Evolutionary conservation across 768 basidiomycete genomes (phyloP).

Genomic region (Aureoboletus auriporus): DNA sequence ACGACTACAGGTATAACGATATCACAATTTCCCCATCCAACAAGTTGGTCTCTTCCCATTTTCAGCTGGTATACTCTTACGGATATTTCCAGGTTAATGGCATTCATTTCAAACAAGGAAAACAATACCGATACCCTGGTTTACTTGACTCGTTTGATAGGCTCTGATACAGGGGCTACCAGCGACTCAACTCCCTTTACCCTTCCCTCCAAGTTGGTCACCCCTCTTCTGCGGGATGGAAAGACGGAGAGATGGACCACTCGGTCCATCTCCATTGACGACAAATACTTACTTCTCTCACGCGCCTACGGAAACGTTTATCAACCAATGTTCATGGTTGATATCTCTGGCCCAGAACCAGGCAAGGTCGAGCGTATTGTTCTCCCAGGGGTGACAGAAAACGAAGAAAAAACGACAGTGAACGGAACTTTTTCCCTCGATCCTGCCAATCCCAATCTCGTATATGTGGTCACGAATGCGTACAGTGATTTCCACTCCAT

Average conservation of each 20-base stretch:
- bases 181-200: constrained; percentile 26
- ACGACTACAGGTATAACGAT: constrained; percentile 30
- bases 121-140: constrained; percentile 36
- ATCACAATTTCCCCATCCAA: constrained; percentile 33
- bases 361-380: constrained; percentile 26
- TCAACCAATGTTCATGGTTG: constrained; percentile 30
- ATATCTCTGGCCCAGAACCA: constrained; percentile 27
- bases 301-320: constrained; percentile 27
- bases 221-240: constrained; percentile 28
- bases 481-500: constrained; percentile 38
- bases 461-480: constrained; percentile 34
- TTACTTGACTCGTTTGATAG: constrained; percentile 30
- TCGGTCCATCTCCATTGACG: constrained; percentile 35
- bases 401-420: constrained; percentile 22
- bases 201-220: constrained; percentile 33
- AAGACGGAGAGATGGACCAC: constrained; percentile 32
- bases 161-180: constrained; percentile 30
- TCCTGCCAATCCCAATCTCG: constrained; percentile 23
- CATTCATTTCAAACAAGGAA: constrained; percentile 40
- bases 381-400: constrained; percentile 34
- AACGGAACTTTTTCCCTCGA: constrained; percentile 30
- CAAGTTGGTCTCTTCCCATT: constrained; percentile 23
- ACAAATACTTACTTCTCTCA: constrained; percentile 33
- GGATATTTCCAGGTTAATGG: constrained; percentile 28
- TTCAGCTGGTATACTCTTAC: constrained; percentile 1